A percentile compares a stretch with the other conserved stretches of the same genome.
phyloP scores from a whole-genome alignment of 371 early-diverging fungal genomes.

The Mucor velutinosus region DNA sequence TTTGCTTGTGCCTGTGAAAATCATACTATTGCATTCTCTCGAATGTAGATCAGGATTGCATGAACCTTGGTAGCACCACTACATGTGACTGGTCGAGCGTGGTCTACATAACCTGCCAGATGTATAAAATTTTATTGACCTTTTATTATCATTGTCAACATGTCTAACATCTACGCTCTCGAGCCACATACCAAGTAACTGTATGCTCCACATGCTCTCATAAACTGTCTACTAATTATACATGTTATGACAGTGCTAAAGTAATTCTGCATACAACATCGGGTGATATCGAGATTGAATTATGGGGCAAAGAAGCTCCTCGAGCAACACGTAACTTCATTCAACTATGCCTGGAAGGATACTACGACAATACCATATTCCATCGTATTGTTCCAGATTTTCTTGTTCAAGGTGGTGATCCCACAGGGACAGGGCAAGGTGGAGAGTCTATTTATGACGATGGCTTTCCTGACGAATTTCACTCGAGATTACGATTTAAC shows the following conservation, averaged over 20 bases:
- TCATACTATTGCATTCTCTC: background rate
- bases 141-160: constrained; percentile 16
- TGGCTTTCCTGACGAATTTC: constrained; percentile 90
- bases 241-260: constrained; percentile 66
- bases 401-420: constrained; percentile 98
- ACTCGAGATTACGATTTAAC: constrained; percentile 86
- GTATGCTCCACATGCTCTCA: background rate
- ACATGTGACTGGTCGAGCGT: background rate
- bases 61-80: background rate
- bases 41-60: background rate
- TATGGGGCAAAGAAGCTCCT: constrained; percentile 94
- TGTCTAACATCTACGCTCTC: constrained; percentile 75
- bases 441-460: constrained; percentile 88
- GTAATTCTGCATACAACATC: constrained; percentile 85
- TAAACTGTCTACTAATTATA: background rate
- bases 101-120: background rate
- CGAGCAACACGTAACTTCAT: constrained; percentile 92
- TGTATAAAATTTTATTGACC: background rate
- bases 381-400: constrained; percentile 88
- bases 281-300: constrained; percentile 91
- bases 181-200: constrained; percentile 73
- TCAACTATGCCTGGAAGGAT: constrained; percentile 83
- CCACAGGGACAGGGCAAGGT: constrained; percentile 83
- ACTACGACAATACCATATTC: constrained; percentile 85
- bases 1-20: background rate